Conservation (phyloP, 192 early-diverging fungal genomes). For the Entomortierella parvispora region DNA sequence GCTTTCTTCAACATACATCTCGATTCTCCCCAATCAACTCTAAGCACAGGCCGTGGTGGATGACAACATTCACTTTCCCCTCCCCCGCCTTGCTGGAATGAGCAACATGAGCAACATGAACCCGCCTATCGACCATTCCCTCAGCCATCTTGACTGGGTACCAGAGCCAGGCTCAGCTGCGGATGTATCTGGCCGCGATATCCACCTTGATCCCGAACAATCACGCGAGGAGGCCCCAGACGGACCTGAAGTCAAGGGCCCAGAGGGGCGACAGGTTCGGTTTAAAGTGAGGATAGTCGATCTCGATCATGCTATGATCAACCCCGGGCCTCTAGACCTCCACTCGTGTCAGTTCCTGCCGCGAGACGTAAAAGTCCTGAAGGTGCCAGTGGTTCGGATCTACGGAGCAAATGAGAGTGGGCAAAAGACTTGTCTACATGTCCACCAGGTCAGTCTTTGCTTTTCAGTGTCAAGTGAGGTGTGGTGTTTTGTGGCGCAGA, state of each 20-base stretch:
- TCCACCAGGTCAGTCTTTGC: slow-evolving; percentile 68
- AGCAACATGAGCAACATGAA: neutral
- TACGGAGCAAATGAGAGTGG: slow-evolving; percentile 77
- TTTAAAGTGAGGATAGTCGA: slow-evolving; percentile 67
- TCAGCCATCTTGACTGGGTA: no score
- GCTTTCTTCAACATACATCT: no score
- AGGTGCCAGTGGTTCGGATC: slow-evolving; percentile 83
- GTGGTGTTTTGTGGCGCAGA: slow-evolving; percentile 10
- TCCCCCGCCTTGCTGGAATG: no score
- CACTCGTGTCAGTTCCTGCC: slow-evolving; percentile 49
- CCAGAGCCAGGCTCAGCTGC: neutral
- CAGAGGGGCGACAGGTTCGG: slow-evolving; percentile 1
- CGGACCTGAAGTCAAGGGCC: no score
- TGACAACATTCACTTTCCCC: no score
- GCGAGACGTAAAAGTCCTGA: slow-evolving; percentile 51
- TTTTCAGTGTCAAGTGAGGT: neutral
- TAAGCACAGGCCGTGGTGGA: no score
- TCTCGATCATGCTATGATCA: slow-evolving; percentile 71
- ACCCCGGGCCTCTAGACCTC: slow-evolving; percentile 54
- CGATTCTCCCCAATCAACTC: no score
- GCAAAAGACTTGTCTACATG: slow-evolving; percentile 83
- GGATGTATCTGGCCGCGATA: neutral
- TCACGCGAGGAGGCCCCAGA: no score
- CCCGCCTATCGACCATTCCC: neutral
- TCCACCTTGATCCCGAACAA: neutral